Evolutionary conservation across 108 stramenopile species (phyloP), one percentile per base, ranked within the genome.

Genomic region (Aurantiochytrium sp.): DNA sequence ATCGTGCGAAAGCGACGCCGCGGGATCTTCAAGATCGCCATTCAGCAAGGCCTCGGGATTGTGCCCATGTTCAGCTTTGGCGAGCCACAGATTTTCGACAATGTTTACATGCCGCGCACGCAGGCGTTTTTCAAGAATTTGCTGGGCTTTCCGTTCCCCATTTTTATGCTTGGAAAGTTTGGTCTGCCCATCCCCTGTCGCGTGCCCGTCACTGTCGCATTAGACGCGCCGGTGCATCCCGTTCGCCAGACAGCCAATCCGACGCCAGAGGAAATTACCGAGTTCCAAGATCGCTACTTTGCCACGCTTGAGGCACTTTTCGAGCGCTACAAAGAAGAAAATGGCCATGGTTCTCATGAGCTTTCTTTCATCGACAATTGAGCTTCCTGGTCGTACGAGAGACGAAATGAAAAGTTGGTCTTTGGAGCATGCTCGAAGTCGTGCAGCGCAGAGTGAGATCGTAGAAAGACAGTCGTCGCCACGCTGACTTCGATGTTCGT

Each of bases 11-110:
- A 83, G 76, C 76, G 76, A 0, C 45, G 76, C 6, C 76, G 45
- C n/a, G 76, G 76, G 0, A 83, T 83, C 28, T 83, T 83, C 76
- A 83, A 83, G 51, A 83, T 83, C 28, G 76, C 76, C 14, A 83
- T 83, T 53, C 76, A 83, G 76, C 76, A 83, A 35, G 76, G 76
- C 6, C 76, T 83, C 0, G 76, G 76, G 8, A 83, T 83, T 45
- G 51, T 83, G 76, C 76, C 76, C 49, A 83, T 83, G 6, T 83
- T 25, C 51, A 83, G 76, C 51, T 83, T 83, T 35, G 76, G 76
- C 12, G 76, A 83, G 76, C 10, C 76, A 8, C 76, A 53, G 49
- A 83, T 53, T 23, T 83, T 83, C 23, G 76, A 83, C 4, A 83
- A 83, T 23, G 51, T 83, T 0, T 83, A 83, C 76, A 83, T 83